phyloP scores from a whole-genome alignment of 495 filamentous ascomycete species.

The Penicillium antarcticum region DNA sequence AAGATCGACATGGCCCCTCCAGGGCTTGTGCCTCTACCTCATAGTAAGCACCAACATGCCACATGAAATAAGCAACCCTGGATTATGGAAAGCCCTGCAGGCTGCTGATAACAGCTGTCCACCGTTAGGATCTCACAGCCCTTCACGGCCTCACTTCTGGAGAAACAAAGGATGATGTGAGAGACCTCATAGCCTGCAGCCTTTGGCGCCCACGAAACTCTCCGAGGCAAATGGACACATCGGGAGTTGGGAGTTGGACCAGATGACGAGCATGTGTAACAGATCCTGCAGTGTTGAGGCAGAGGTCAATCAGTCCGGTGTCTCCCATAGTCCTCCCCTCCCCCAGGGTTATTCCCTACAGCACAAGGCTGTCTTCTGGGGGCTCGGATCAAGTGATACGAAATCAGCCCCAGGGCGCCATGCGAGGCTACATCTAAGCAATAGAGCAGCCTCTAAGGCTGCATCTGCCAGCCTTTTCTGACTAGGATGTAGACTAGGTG shows the following conservation, averaged over 20 bases:
- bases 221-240: background rate
- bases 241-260: background rate
- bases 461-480: no score
- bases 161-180: background rate
- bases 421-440: no score
- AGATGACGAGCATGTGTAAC: constrained; percentile 8
- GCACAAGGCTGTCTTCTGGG: background rate
- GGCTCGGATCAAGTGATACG: no score
- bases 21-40: background rate
- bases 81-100: no score
- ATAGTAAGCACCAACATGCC: no score
- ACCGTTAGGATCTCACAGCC: no score
- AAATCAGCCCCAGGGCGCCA: no score
- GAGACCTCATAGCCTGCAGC: background rate
- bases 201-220: background rate
- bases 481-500: no score
- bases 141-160: background rate
- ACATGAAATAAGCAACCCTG: no score
- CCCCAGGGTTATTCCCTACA: background rate
- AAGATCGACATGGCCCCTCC: background rate
- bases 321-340: no score
- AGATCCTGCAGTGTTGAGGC: background rate
- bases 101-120: no score
- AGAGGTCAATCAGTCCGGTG: background rate
- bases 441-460: no score